phyloP scores from a whole-genome alignment of 2,329 filamentous ascomycete genomes.

The Aureobasidium lini region DNA sequence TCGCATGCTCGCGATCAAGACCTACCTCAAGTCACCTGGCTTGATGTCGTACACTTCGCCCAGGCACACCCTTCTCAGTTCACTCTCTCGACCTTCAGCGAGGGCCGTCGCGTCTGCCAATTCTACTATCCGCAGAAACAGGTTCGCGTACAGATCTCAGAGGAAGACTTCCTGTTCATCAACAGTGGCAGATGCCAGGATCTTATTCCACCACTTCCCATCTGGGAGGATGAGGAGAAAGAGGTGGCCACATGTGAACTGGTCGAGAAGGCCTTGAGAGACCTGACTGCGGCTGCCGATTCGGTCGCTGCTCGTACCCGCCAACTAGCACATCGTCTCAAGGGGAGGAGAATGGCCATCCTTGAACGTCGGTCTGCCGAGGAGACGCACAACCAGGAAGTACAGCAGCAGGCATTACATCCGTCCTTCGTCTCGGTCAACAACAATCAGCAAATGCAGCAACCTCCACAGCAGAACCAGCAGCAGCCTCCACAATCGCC shows the following conservation, averaged over 20 bases:
- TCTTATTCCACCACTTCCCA: constrained; percentile 70
- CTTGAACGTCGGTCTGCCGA: constrained; percentile 53
- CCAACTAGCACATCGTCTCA: constrained; percentile 73
- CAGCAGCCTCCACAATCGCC: neutral
- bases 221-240: constrained; percentile 78
- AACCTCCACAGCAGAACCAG: neutral
- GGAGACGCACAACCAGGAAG: constrained; percentile 17
- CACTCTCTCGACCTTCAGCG: constrained; percentile 58
- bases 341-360: constrained; percentile 67
- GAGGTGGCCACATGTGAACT: constrained; percentile 80
- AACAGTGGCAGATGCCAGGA: constrained; percentile 75
- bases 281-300: constrained; percentile 74
- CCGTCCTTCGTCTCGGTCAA: constrained; percentile 54
- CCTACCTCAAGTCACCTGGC: constrained; percentile 60
- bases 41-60: constrained; percentile 79
- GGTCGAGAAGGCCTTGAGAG: constrained; percentile 66
- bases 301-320: constrained; percentile 61
- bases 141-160: constrained; percentile 72
- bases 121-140: constrained; percentile 67
- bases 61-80: constrained; percentile 74
- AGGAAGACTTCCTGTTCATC: constrained; percentile 82
- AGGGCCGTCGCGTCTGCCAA: constrained; percentile 66
- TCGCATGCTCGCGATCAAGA: constrained; percentile 34
- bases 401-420: neutral
- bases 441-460: constrained; percentile 10